phyloP scores from a whole-genome alignment of 148 eudicot genomes.

The Arbutus unedo region DNA sequence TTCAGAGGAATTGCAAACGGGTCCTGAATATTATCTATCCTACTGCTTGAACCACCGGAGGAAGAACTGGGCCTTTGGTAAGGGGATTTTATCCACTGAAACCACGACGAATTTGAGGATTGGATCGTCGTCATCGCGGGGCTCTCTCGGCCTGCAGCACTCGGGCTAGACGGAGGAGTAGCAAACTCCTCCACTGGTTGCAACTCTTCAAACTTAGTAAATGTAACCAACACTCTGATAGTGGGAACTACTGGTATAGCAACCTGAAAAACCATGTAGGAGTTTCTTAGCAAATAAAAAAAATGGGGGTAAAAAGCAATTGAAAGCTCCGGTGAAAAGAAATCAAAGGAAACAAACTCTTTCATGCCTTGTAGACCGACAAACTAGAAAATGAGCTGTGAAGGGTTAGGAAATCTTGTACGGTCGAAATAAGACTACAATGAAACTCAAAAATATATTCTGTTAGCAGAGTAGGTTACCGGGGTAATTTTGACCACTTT shows the following conservation, averaged over 20 bases:
- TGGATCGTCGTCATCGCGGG: slow-evolving; percentile 24
- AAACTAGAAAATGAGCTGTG: background rate
- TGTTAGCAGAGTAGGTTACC: background rate
- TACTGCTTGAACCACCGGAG: slow-evolving; percentile 21
- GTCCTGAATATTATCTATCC: slow-evolving; percentile 49
- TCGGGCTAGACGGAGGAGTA: slow-evolving; percentile 90
- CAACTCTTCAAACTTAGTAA: slow-evolving; percentile 83
- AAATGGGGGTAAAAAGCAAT: background rate
- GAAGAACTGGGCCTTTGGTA: slow-evolving; percentile 13
- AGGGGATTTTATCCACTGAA: slow-evolving; percentile 25
- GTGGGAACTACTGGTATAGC: slow-evolving; percentile 93
- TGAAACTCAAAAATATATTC: background rate
- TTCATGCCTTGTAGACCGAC: background rate
- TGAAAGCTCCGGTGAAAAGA: background rate
- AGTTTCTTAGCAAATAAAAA: background rate
- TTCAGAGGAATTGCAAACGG: slow-evolving; percentile 76
- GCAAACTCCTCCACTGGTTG: slow-evolving; percentile 74
- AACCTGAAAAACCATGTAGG: slow-evolving; percentile 40
- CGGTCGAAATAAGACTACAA: background rate
- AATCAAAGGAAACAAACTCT: background rate
- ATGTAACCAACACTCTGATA: slow-evolving; percentile 75
- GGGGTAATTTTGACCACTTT: background rate
- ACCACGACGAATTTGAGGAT: slow-evolving; percentile 37
- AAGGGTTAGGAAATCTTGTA: background rate
- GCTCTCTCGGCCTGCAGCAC: slow-evolving; percentile 36